A percentile compares a stretch with the other conserved stretches of the same genome.
Conservation (phyloP, 1,284 basidiomycete genomes). For the Cutaneotrichosporon cutaneum region DNA sequence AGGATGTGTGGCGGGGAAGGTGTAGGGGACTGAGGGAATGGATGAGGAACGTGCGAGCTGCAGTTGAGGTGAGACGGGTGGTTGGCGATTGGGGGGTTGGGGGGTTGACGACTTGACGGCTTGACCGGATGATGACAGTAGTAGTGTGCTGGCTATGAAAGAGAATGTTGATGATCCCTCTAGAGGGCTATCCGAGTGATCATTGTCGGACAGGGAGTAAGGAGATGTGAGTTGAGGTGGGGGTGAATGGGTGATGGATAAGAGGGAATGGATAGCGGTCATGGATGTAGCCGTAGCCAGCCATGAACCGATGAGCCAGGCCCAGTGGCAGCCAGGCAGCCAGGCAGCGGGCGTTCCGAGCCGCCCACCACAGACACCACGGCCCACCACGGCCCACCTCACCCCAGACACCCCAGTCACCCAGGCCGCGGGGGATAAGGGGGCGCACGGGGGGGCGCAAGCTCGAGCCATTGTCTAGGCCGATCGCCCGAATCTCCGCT, state of each 20-base stretch:
- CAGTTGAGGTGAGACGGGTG: neutral
- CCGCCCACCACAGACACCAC: no score
- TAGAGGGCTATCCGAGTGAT: constrained; percentile 22
- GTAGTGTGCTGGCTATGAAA: no score
- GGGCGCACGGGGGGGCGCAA: neutral
- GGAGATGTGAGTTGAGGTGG: neutral
- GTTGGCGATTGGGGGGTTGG: neutral
- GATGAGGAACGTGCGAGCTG: neutral
- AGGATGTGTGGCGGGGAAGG: neutral
- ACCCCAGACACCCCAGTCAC: no score
- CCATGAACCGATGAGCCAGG: no score
- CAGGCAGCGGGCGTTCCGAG: no score
- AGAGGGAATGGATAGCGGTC: neutral
- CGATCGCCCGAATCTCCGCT: no score
- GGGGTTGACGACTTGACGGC: neutral
- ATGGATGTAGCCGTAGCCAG: no score
- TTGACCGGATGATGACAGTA: neutral
- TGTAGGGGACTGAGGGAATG: neutral
- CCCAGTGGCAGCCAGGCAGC: no score
- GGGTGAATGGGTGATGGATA: neutral
- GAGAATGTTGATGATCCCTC: constrained; percentile 1
- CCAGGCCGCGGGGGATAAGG: neutral
- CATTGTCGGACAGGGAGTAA: constrained; percentile 7
- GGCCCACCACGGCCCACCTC: no score
- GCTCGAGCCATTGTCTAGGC: neutral